A percentile compares a stretch with the other conserved stretches of the same genome.
phyloP scores from a whole-genome alignment of 495 filamentous ascomycete genomes.

The Hypoxylon lienhwacheense region DNA sequence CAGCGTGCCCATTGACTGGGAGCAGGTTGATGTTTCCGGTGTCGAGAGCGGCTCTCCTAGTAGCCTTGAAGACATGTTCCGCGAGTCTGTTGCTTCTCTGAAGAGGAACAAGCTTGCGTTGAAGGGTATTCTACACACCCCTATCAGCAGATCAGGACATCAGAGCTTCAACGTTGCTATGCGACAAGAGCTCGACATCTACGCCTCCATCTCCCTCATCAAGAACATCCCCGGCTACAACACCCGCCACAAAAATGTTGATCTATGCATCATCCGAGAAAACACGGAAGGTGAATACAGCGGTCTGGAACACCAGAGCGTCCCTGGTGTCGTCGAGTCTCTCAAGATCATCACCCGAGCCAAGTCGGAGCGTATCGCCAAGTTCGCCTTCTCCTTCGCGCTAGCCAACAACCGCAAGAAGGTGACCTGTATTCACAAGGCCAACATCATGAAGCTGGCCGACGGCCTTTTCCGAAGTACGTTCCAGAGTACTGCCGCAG shows the following conservation, averaged over 20 bases:
- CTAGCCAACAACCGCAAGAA: constrained; percentile 98
- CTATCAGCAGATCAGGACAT: constrained; percentile 94
- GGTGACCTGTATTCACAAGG: constrained; percentile 99
- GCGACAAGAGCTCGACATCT: constrained; percentile 98
- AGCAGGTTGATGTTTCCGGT: constrained; percentile 95
- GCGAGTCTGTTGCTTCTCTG: constrained; percentile 89
- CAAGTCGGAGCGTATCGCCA: constrained; percentile 97
- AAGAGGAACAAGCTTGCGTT: constrained; percentile 97
- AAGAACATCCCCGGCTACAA: constrained; percentile 99
- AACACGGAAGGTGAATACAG: constrained; percentile 99
- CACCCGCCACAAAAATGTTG: constrained; percentile 94
- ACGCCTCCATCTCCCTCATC: constrained; percentile 94
- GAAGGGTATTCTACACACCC: constrained; percentile 96
- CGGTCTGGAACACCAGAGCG: constrained; percentile 96
- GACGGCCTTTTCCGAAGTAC: constrained; percentile 98
- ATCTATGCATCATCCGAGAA: constrained; percentile 98
- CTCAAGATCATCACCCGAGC: constrained; percentile 99
- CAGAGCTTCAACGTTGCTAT: constrained; percentile 99
- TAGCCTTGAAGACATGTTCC: constrained; percentile 91
- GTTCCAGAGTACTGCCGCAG: constrained; percentile 87
- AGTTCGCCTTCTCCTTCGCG: constrained; percentile 97
- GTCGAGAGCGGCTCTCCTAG: constrained; percentile 74
- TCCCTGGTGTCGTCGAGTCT: constrained; percentile 94
- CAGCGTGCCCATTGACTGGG: constrained; percentile 98
- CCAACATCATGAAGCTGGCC: constrained; percentile 99